These are phyloP conservation scores for Phytopythium montanum DNA, from an alignment of 352 stramenopile species.

Conservation along the genomic window DNA sequence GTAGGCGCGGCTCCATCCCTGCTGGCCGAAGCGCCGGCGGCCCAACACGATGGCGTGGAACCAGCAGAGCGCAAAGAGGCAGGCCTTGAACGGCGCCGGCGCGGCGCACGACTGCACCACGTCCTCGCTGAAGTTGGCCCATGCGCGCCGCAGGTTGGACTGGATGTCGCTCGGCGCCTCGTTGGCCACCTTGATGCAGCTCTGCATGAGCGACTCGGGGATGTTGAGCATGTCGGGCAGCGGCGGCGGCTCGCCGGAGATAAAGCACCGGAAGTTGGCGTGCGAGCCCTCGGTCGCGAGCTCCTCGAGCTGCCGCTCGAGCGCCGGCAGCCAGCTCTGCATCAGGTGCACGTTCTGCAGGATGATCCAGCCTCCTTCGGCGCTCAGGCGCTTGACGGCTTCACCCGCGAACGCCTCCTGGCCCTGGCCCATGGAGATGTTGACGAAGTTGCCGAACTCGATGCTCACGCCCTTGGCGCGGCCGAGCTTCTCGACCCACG, in stretches of 20 bases:
- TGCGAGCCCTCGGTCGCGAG: slow-evolving; percentile 87
- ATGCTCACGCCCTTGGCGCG: slow-evolving; percentile 83
- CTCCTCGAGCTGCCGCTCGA: slow-evolving; percentile 93
- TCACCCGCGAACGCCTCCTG: slow-evolving; percentile 93
- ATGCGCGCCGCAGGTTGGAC: slow-evolving; percentile 92
- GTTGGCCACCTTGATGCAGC: slow-evolving; percentile 95
- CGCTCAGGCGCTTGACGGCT: slow-evolving; percentile 88
- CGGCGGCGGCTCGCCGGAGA: slow-evolving; percentile 92
- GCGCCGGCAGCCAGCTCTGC: slow-evolving; percentile 92
- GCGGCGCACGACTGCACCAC: slow-evolving; percentile 86
- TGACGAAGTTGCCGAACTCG: slow-evolving; percentile 95
- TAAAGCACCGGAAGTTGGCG: slow-evolving; percentile 95
- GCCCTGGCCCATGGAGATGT: slow-evolving; percentile 92
- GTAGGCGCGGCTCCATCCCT: slow-evolving; percentile 93
- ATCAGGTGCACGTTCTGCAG: slow-evolving; percentile 96
- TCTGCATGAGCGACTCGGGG: slow-evolving; percentile 94
- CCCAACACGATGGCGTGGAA: slow-evolving; percentile 95
- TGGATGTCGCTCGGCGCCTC: slow-evolving; percentile 95
- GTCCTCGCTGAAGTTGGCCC: slow-evolving; percentile 93
- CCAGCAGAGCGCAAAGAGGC: slow-evolving; percentile 94
- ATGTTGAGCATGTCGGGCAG: slow-evolving; percentile 95
- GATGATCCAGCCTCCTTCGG: slow-evolving; percentile 94
- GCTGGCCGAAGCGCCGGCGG: slow-evolving; percentile 90
- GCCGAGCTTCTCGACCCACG: slow-evolving; percentile 93
- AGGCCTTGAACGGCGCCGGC: slow-evolving; percentile 91